Conservation (phyloP, 768 basidiomycete species). For the Megacollybia marginata region DNA sequence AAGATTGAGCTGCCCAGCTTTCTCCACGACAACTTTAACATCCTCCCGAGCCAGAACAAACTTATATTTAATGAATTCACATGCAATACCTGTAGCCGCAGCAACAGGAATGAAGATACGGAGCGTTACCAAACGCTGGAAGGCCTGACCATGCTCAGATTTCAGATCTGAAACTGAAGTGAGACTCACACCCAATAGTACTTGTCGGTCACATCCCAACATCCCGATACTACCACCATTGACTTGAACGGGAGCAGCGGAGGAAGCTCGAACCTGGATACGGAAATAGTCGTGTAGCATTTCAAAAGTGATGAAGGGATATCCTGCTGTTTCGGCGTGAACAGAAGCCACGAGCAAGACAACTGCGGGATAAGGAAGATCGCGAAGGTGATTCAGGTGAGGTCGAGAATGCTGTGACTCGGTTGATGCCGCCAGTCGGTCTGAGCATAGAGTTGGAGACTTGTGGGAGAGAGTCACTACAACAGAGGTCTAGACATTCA, state of each 20-base stretch:
- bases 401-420: slow-evolving; percentile 50
- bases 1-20: slow-evolving; percentile 58
- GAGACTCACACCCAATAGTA: slow-evolving; percentile 56
- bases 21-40: slow-evolving; percentile 61
- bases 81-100: slow-evolving; percentile 39
- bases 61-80: slow-evolving; percentile 72
- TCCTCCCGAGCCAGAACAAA: slow-evolving; percentile 57
- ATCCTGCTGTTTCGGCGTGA: slow-evolving; percentile 71
- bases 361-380: slow-evolving; percentile 67
- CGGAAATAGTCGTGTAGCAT: slow-evolving; percentile 80
- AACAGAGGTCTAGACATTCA: slow-evolving; percentile 29
- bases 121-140: slow-evolving; percentile 55
- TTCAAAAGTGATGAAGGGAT: slow-evolving; percentile 81
- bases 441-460: slow-evolving; percentile 46
- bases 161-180: background rate
- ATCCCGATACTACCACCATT: slow-evolving; percentile 73
- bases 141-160: slow-evolving; percentile 47
- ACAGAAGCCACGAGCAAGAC: slow-evolving; percentile 82
- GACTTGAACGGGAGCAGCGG: slow-evolving; percentile 67
- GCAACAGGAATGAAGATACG: slow-evolving; percentile 49
- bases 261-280: slow-evolving; percentile 64
- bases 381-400: slow-evolving; percentile 46
- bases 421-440: slow-evolving; percentile 34
- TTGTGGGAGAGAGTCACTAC: slow-evolving; percentile 38
- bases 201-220: slow-evolving; percentile 55